Evolutionary conservation across 805 yeast genomes (phyloP), one percentile per base, ranked within the genome.

Genomic region (Barnettozyma siamensis): DNA sequence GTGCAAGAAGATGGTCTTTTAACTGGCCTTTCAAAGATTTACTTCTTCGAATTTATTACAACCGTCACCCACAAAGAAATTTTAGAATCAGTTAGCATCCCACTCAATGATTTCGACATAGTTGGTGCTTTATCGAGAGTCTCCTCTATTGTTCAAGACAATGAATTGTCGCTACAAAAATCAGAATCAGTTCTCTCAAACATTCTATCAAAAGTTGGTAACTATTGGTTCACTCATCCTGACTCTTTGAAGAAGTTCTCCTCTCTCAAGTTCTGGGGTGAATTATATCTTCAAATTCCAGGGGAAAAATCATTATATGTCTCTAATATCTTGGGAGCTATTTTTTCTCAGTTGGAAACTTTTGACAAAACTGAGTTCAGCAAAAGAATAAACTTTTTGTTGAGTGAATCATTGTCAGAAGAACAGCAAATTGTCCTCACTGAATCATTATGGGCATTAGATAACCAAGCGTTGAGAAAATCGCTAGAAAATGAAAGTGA

Each of bases 61-160:
- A 49, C 63, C 5, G 41, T 60, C 1, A 60, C 70, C 2, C 42
- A 61, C 10, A 34, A 51, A 1, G 48, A 54, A 10, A 34, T 75
- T 13, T 43, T 44, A 10, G 48, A 41, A 2, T 46, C 59, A 1
- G 48, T 57, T 12, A 65, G 69, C 38, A 53, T 69, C 19, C 75
- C 79, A 4, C 61, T 65, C 8, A 56, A 72, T 11, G 70, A 69
- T 24, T 49, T 72, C 26, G 86, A 80, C 49, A 59, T 71, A 8
- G 65, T 74, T 18, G 75, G 70, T 5, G 53, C 75, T 1, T 39
- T 77, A 1, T 55, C 58, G 33, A 67, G 77, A 48, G 43, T 75
- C 3, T 45, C 54, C 11, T 48, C 59, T 1, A 40, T 71, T 5
- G 39, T 69, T 4, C 27, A 48, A 0, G 65, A 62, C 23, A 42